Evolutionary conservation across 108 stramenopile species (phyloP).

Genomic region (Stephanodiscus minutulus): DNA sequence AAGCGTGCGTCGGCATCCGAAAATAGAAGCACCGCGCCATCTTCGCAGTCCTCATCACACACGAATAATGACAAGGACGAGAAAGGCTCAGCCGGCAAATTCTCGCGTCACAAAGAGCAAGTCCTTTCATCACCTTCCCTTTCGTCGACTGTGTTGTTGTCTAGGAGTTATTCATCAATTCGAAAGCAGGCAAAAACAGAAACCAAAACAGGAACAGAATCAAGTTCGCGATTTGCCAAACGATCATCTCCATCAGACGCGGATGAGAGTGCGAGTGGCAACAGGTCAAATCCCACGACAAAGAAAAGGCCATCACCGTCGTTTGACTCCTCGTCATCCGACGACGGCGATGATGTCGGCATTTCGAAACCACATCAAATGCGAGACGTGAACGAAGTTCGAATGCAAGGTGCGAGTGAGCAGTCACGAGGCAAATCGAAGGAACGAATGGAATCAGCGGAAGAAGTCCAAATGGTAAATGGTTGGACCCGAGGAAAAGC

Average conservation of each 20-base stretch:
- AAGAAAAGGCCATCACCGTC: background rate
- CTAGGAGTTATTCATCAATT: background rate
- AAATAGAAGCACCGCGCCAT: background rate
- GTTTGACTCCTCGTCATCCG: background rate
- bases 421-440: no score
- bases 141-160: background rate
- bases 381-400: no score
- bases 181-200: background rate
- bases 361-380: background rate
- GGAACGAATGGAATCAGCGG: no score
- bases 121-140: background rate
- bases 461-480: background rate
- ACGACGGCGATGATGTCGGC: background rate
- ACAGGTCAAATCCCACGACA: background rate
- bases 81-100: background rate
- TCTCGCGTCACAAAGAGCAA: background rate
- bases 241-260: background rate
- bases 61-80: background rate
- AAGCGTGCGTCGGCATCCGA: background rate
- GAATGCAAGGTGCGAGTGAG: no score
- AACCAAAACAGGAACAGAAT: background rate
- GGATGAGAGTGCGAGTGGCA: background rate
- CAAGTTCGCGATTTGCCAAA: background rate
- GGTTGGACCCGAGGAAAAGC: conserved; percentile 10
- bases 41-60: background rate